A percentile compares a stretch with the other conserved stretches of the same genome.
phyloP scores from a whole-genome alignment of 2,329 filamentous ascomycete species.

The Colletotrichum noveboracense region DNA sequence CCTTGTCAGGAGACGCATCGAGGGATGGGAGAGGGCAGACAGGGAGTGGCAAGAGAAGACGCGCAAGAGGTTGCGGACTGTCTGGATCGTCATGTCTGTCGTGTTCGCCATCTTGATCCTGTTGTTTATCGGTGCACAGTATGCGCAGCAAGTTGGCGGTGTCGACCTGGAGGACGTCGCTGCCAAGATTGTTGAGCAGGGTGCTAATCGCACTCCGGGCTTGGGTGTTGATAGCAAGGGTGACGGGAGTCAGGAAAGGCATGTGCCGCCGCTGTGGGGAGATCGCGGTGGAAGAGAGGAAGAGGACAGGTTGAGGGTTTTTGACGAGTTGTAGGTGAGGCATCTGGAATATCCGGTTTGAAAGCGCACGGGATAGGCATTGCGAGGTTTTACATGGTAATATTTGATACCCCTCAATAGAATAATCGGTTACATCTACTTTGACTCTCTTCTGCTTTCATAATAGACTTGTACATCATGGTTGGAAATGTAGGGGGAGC shows the following conservation, averaged over 20 bases:
- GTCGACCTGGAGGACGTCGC: not conserved
- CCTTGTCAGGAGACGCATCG: conserved; percentile 66
- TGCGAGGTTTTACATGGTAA: not conserved
- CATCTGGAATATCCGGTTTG: not conserved
- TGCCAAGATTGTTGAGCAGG: not conserved
- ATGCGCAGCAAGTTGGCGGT: conserved; percentile 22
- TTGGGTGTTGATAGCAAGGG: not conserved
- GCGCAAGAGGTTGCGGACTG: conserved; percentile 63
- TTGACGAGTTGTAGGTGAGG: conserved; percentile 50
- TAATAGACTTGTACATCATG: not conserved
- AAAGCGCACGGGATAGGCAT: not conserved
- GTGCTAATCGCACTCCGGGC: not conserved
- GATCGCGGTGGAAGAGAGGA: conserved; percentile 28
- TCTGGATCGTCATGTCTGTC: conserved; percentile 65
- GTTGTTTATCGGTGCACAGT: conserved; percentile 42
- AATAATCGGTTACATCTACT: not conserved
- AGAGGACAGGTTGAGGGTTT: conserved; percentile 44
- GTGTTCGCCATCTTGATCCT: conserved; percentile 53
- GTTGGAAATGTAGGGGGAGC: not conserved
- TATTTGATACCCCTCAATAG: conserved; percentile 12
- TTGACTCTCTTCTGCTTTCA: not conserved
- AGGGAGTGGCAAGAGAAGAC: conserved; percentile 72
- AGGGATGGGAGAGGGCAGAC: conserved; percentile 72
- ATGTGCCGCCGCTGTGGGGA: conserved; percentile 23
- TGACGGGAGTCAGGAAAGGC: conserved; percentile 19